phyloP scores from a whole-genome alignment of 768 basidiomycete genomes.

The Suillus spraguei region DNA sequence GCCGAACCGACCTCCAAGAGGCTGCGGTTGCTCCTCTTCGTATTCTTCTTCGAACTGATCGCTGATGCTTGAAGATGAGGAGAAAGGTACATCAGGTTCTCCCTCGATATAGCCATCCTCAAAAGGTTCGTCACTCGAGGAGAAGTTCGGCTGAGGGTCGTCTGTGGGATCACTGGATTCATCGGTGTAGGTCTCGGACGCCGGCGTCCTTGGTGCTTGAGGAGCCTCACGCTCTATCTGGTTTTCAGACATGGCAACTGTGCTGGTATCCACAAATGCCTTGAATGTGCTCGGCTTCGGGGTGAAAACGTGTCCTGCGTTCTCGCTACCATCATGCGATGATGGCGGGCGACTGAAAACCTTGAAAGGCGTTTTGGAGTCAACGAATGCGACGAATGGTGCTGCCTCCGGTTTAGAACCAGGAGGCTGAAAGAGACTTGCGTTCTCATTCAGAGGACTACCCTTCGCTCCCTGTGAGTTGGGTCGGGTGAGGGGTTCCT shows the following conservation, averaged over 20 bases:
- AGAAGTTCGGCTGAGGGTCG: constrained; percentile 26
- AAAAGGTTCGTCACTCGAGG: constrained; percentile 38
- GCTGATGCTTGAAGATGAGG: constrained; percentile 27
- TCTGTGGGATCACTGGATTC: constrained; percentile 33
- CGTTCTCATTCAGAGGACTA: constrained; percentile 22
- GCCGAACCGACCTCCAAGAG: constrained; percentile 76
- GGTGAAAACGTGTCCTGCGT: constrained; percentile 39
- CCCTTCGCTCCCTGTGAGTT: constrained; percentile 18
- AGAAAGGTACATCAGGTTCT: constrained; percentile 27
- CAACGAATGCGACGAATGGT: constrained; percentile 45
- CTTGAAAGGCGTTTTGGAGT: constrained; percentile 46
- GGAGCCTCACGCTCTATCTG: constrained; percentile 15
- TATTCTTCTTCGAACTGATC: constrained; percentile 28
- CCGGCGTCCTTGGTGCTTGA: constrained; percentile 19
- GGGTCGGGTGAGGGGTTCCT: constrained; percentile 34
- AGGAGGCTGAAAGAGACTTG: constrained; percentile 14
- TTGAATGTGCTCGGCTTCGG: constrained; percentile 47
- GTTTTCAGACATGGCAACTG: constrained; percentile 16
- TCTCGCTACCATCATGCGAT: constrained; percentile 42
- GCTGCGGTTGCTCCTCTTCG: constrained; percentile 37
- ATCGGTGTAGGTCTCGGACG: constrained; percentile 30
- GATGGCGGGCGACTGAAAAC: constrained; percentile 75
- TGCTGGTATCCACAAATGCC: constrained; percentile 37
- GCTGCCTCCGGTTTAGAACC: constrained; percentile 23
- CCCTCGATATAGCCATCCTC: constrained; percentile 30